A percentile compares a stretch with the other conserved stretches of the same genome.
Evolutionary conservation across 345 rosid species (phyloP).

Genomic region (Linum tenue): DNA sequence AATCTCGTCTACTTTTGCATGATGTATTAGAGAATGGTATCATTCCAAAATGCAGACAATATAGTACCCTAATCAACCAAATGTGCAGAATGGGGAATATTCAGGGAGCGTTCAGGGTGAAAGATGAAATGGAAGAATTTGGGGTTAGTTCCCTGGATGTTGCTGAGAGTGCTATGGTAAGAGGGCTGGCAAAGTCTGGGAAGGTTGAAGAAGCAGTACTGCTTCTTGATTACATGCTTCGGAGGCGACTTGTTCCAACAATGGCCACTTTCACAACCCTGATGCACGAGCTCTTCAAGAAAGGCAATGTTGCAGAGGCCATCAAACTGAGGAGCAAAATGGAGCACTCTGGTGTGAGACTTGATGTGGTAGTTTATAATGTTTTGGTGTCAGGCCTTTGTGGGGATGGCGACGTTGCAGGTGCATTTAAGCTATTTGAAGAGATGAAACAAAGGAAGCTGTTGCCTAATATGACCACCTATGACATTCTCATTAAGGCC

Average conservation of each 20-base stretch:
- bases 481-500: constrained; percentile 43
- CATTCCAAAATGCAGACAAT: constrained; percentile 38
- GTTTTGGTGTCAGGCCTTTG: constrained; percentile 68
- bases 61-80: constrained; percentile 45
- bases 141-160: constrained; percentile 37
- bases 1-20: constrained; percentile 45
- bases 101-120: constrained; percentile 50
- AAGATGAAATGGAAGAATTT: constrained; percentile 52
- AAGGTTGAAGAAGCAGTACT: constrained; percentile 67
- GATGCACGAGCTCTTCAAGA: constrained; percentile 56
- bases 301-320: constrained; percentile 42
- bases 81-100: constrained; percentile 59
- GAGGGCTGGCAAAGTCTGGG: constrained; percentile 73
- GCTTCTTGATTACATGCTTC: constrained; percentile 52
- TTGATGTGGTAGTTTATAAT: constrained; percentile 62
- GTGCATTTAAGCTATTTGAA: constrained; percentile 53
- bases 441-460: constrained; percentile 61
- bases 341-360: constrained; percentile 47
- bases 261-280: constrained; percentile 67
- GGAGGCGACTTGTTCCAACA: constrained; percentile 48
- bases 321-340: constrained; percentile 39
- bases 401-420: constrained; percentile 36
- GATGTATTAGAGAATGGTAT: constrained; percentile 52
- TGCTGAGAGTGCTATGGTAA: constrained; percentile 82
- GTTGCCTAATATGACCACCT: constrained; percentile 61